Evolutionary conservation across 1,284 basidiomycete genomes (phyloP).

Genomic region (Cryptococcus deneoformans): DNA sequence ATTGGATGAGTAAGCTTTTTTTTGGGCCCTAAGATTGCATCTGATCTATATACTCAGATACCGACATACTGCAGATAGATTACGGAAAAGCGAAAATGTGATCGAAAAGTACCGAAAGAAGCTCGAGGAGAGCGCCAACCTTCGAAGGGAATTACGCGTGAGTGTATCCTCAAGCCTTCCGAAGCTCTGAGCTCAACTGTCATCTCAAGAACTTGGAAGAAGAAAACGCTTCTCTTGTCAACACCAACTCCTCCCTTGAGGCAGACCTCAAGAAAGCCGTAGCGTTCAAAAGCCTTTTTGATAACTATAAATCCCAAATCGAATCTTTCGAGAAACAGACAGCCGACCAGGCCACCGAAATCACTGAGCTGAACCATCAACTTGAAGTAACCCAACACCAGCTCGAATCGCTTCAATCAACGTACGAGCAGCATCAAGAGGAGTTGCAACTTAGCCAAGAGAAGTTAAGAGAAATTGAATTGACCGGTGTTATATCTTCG

Average conservation of each 20-base stretch:
- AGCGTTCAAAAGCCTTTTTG: conserved; percentile 83
- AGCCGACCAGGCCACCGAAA: conserved; percentile 35
- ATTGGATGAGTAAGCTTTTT: conserved; percentile 78
- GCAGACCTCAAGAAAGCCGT: conserved; percentile 85
- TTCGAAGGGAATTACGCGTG: conserved; percentile 81
- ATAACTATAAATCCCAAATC: conserved; percentile 81
- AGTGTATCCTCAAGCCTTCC: conserved; percentile 7
- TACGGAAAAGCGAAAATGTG: conserved; percentile 92
- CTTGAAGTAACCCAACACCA: conserved; percentile 69
- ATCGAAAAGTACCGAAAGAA: conserved; percentile 99
- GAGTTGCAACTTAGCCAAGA: conserved; percentile 87
- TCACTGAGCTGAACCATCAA: conserved; percentile 68
- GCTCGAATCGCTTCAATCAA: conserved; percentile 60
- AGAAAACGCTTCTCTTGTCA: conserved; percentile 86
- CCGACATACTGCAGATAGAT: conserved; percentile 82
- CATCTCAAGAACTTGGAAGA: conserved; percentile 71
- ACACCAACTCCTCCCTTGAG: conserved; percentile 85
- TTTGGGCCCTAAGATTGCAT: neutral
- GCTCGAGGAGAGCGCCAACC: conserved; percentile 86
- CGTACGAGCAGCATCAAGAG: conserved; percentile 75
- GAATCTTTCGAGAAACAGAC: conserved; percentile 71
- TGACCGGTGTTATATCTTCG: conserved; percentile 34
- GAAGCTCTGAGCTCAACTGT: neutral
- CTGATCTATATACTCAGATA: conserved; percentile 56
- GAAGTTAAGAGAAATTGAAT: conserved; percentile 82